Evolutionary conservation across 768 basidiomycete genomes (phyloP), one percentile per base, ranked within the genome.

Genomic region (Kwoniella shandongensis): DNA sequence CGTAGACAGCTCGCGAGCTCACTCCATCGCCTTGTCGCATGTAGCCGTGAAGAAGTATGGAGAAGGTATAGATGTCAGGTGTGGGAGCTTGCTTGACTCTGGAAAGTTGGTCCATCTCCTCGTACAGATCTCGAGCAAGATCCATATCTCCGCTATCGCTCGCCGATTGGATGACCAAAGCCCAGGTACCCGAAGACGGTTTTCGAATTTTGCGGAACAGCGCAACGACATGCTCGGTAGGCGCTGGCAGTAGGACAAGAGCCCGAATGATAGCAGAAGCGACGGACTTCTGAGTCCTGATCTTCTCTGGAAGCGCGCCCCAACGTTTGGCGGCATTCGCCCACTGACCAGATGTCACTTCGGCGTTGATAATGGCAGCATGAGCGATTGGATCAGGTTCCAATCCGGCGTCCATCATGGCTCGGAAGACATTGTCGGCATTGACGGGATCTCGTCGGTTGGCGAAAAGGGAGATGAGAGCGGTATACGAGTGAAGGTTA

Each of bases 191-290:
- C 4, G 65, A 73, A 27, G 44, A 50, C 0, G 67, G 63, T 12
- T 66, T 60, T 3, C 53, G 13, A 23, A 75, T 66, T 4, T 53
- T 17, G 41, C 80, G 78, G 76, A 91, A 91, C 32, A 89, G 69
- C 3, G 78, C 73, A 25, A 83, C 78, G 38, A 91, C 85, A 25
- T 83, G 73, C 29, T 76, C 74, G 64, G 87, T 88, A 0, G 92
- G 90, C 1, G 89, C 84, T 23, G 88, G 89, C 32, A 89, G 82
- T 44, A 87, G 79, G 51, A 94, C 83, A 67, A 89, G 88, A 1
- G 90, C 89, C 76, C 89, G 89, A 63, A 94, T 78, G 23, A 96
- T 80, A 23, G 84, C 84, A 74, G 91, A 91, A 76, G 85, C 86
- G 49, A 86, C 81, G 15, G 41, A 51, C 67, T 26, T 79, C 71